A percentile compares a stretch with the other conserved stretches of the same genome.
These are phyloP conservation scores for Polytolypa hystricis DNA, from an alignment of 2,329 filamentous ascomycete genomes.

Conservation along the genomic window DNA sequence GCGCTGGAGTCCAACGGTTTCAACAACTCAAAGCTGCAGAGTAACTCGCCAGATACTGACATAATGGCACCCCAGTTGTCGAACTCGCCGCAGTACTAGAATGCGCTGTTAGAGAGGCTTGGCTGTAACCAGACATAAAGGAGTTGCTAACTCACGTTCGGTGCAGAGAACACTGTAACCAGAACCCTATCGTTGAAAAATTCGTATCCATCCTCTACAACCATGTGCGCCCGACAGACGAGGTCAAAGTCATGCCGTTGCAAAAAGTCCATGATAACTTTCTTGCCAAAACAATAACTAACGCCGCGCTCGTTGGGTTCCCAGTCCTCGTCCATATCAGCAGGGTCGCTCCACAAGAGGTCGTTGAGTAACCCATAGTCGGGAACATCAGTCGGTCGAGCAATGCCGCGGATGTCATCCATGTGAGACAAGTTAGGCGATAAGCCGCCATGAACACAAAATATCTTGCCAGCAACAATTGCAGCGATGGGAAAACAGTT, in stretches of 20 bases:
- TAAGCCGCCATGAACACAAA: conserved; percentile 90
- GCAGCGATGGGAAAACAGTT: conserved; percentile 90
- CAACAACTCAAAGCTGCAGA: conserved; percentile 93
- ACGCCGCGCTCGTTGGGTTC: conserved; percentile 94
- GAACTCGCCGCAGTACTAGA: conserved; percentile 94
- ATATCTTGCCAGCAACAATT: conserved; percentile 96
- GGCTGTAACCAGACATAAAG: conserved; percentile 13
- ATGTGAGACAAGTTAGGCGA: conserved; percentile 89
- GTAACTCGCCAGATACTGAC: conserved; percentile 85
- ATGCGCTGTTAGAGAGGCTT: conserved; percentile 11
- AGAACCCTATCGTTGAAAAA: conserved; percentile 94
- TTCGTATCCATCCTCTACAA: conserved; percentile 97
- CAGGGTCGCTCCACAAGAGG: conserved; percentile 91
- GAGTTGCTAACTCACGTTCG: conserved; percentile 61
- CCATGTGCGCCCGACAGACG: conserved; percentile 96
- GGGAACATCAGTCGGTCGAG: conserved; percentile 88
- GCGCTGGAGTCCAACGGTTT: conserved; percentile 94
- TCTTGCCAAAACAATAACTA: conserved; percentile 97
- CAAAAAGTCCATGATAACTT: conserved; percentile 93
- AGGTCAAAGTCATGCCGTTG: conserved; percentile 93
- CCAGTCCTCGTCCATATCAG: conserved; percentile 97
- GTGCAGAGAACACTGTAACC: conserved; percentile 94
- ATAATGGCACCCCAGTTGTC: conserved; percentile 99
- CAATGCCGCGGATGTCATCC: conserved; percentile 96
- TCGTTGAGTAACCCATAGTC: conserved; percentile 95